These are phyloP conservation scores for Chloris gayana DNA, from an alignment of 176 grass and related monocot species.

Conservation along the genomic window DNA sequence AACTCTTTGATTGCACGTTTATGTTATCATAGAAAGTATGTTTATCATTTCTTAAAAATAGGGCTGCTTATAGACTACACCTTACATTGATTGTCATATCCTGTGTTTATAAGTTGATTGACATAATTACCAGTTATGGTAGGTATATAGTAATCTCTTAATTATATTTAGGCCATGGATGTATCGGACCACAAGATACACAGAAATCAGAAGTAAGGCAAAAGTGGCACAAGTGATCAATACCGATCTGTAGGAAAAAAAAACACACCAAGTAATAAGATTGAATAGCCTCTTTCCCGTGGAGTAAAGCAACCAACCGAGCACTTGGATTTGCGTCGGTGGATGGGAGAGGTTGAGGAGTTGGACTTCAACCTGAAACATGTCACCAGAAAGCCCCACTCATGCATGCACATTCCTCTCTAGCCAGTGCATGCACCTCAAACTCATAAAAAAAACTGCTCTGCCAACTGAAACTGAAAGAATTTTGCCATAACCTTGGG, in stretches of 20 bases:
- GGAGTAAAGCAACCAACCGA: slow-evolving; percentile 27
- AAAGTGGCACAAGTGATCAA: not conserved
- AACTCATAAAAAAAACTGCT: not conserved
- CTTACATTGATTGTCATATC: slow-evolving; percentile 14
- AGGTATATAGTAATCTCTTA: slow-evolving; percentile 3
- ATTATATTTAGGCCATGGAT: too few species aligned
- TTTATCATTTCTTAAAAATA: too few species aligned
- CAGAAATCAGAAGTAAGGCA: slow-evolving; percentile 6
- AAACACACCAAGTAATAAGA: not conserved
- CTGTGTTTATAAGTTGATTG: too few species aligned
- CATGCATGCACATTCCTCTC: slow-evolving; percentile 18
- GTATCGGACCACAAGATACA: not conserved
- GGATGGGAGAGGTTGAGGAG: slow-evolving; percentile 39
- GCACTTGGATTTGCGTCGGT: slow-evolving; percentile 13
- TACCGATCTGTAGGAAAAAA: not conserved
- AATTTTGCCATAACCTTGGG: slow-evolving; percentile 20
- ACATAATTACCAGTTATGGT: slow-evolving; percentile 5
- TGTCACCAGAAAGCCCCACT: slow-evolving; percentile 38
- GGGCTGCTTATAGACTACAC: not conserved
- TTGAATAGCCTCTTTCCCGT: slow-evolving; percentile 13
- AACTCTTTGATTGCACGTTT: too few species aligned
- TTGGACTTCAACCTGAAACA: slow-evolving; percentile 29
- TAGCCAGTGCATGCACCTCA: slow-evolving; percentile 18
- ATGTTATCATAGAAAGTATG: too few species aligned
- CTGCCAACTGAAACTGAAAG: not conserved